A percentile compares a stretch with the other conserved stretches of the same genome.
phyloP scores from a whole-genome alignment of 108 stramenopile genomes.

The Cyclotella sp. region DNA sequence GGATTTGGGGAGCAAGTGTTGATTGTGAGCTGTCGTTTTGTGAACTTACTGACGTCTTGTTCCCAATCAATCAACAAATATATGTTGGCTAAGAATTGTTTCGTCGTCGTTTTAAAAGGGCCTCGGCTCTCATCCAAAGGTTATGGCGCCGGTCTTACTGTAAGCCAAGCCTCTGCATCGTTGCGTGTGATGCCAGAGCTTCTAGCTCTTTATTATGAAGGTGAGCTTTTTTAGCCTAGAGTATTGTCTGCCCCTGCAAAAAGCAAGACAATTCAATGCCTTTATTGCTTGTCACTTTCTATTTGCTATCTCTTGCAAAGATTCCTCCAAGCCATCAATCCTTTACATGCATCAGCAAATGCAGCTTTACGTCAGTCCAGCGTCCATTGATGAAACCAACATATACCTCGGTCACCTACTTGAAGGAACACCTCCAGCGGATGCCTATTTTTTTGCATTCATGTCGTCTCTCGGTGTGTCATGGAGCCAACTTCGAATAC shows the following conservation, averaged over 20 bases:
- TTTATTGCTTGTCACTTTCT: not conserved
- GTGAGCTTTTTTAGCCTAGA: conserved; percentile 9
- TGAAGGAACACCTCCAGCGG: conserved; percentile 42
- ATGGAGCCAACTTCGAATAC: conserved; percentile 49
- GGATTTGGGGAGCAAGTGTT: conserved; percentile 24
- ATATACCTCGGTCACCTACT: conserved; percentile 36
- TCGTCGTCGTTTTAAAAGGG: conserved; percentile 18
- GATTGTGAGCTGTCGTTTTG: conserved; percentile 33
- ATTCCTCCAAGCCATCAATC: conserved; percentile 39
- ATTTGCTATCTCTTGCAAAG: not conserved
- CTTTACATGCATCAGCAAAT: conserved; percentile 48
- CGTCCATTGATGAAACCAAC: conserved; percentile 45
- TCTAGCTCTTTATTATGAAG: conserved; percentile 49
- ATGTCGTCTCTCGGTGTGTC: conserved; percentile 47
- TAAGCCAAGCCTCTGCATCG: conserved; percentile 41
- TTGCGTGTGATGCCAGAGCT: conserved; percentile 57
- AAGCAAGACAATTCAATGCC: not conserved
- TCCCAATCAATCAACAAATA: conserved; percentile 3
- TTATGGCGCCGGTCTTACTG: conserved; percentile 59
- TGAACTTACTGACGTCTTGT: conserved; percentile 1
- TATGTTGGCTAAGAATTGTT: not conserved
- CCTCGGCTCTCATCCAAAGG: conserved; percentile 37
- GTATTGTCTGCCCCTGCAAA: no score
- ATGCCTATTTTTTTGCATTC: conserved; percentile 51
- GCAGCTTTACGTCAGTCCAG: conserved; percentile 9